phyloP scores from a whole-genome alignment of 78 protist species.

The Cavenderia fasciculata region DNA sequence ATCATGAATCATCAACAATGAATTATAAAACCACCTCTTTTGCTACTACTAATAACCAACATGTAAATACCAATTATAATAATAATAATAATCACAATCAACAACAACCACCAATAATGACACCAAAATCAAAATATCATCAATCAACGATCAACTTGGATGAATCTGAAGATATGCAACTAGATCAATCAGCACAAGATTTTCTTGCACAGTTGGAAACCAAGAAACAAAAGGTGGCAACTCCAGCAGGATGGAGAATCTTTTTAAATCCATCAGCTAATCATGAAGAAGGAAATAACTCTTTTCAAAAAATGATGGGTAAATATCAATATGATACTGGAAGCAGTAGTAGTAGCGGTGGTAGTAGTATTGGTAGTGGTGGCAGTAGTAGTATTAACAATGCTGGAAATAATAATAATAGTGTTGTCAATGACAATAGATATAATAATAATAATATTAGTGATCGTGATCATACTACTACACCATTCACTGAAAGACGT shows the following conservation, averaged over 20 bases:
- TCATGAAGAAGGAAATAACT: not conserved
- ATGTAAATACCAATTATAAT: not conserved
- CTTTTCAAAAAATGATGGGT: too few relatives aligned
- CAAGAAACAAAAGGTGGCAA: constrained; percentile 2
- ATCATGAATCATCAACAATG: not conserved
- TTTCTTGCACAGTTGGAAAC: constrained; percentile 4
- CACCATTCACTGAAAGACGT: too few relatives aligned
- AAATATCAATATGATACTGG: too few relatives aligned
- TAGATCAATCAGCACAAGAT: constrained; percentile 2
- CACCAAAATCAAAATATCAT: not conserved
- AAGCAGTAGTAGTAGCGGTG: too few relatives aligned
- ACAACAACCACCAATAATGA: not conserved
- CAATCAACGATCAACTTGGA: too few relatives aligned
- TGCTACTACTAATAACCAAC: not conserved
- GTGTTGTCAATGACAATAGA: too few relatives aligned
- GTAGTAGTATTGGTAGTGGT: too few relatives aligned
- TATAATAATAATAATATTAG: too few relatives aligned
- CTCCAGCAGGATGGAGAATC: constrained; percentile 36
- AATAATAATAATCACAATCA: not conserved
- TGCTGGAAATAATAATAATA: too few relatives aligned
- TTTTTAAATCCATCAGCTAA: constrained; percentile 23
- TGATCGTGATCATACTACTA: too few relatives aligned
- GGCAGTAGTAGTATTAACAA: too few relatives aligned
- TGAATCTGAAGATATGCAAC: not conserved
- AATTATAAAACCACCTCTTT: too few relatives aligned